A percentile compares a stretch with the other conserved stretches of the same genome.
Conservation (phyloP, 2,329 filamentous ascomycete genomes). For the Cercospora zeae-maydis region DNA sequence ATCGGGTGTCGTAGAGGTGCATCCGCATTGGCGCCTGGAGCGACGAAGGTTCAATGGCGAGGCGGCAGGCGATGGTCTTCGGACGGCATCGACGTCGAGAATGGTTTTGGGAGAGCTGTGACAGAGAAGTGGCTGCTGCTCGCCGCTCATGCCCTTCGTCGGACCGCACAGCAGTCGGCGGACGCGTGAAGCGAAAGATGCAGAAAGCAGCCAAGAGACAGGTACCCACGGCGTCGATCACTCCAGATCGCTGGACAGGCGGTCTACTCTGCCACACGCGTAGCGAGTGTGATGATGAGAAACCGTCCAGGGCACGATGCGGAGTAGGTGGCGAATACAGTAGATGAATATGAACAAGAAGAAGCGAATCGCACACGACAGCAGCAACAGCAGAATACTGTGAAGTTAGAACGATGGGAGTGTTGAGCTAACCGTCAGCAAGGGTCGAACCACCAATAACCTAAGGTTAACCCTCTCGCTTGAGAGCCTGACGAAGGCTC, state of each 20-base stretch:
- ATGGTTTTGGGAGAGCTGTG: not conserved
- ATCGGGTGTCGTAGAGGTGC: not conserved
- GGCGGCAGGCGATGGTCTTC: not conserved
- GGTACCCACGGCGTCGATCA: not conserved
- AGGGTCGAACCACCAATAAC: not conserved
- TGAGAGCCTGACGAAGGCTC: not conserved
- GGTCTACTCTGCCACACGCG: not conserved
- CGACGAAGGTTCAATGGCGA: not conserved
- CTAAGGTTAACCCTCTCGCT: not conserved
- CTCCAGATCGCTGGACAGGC: not conserved
- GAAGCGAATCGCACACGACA: not conserved
- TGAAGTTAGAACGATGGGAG: not conserved
- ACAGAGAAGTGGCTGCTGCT: not conserved
- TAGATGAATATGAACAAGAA: not conserved
- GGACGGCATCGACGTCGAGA: not conserved
- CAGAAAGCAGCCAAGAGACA: conserved; percentile 4
- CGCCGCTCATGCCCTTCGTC: not conserved
- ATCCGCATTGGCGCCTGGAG: not conserved
- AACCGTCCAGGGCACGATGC: not conserved
- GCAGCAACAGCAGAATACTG: too few species aligned
- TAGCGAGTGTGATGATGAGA: not conserved
- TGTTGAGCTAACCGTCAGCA: conserved; percentile 1
- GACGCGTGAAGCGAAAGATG: not conserved
- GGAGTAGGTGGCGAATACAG: not conserved
- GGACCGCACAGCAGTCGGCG: not conserved